Conservation (phyloP, 139 green algal genomes). For the Picochlorum sp. region DNA sequence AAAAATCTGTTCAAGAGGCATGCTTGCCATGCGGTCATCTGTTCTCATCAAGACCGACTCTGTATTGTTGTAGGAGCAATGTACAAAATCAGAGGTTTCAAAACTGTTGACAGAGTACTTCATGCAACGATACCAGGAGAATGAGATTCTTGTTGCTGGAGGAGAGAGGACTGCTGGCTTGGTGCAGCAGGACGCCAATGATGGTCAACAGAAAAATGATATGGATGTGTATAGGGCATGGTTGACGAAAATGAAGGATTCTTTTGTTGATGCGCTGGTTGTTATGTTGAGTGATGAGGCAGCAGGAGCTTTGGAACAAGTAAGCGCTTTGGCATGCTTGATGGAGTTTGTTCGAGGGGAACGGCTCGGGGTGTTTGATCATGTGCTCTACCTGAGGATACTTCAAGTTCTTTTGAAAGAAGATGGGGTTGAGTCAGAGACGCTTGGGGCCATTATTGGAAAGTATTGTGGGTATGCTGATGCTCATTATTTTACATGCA, state of each 20-base stretch:
- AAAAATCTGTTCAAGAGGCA: no score
- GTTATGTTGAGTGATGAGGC: background rate
- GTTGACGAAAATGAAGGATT: conserved; percentile 18
- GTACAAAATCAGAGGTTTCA: no score
- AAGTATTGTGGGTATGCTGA: conserved; percentile 40
- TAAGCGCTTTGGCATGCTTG: conserved; percentile 33
- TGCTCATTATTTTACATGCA: conserved; percentile 56
- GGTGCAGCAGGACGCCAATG: background rate
- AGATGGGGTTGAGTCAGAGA: conserved; percentile 19
- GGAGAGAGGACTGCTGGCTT: background rate
- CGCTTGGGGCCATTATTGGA: conserved; percentile 39
- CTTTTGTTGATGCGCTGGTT: conserved; percentile 13
- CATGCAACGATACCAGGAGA: background rate
- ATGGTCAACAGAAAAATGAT: background rate
- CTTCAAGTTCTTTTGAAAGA: conserved; percentile 22
- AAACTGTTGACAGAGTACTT: no score
- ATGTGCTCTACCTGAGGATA: conserved; percentile 34
- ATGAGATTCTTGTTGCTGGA: background rate
- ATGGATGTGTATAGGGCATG: conserved; percentile 5
- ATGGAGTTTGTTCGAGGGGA: conserved; percentile 48
- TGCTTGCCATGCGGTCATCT: no score
- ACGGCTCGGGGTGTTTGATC: conserved; percentile 18
- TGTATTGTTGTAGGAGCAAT: no score
- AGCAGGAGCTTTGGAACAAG: conserved; percentile 11
- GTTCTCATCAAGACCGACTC: no score